These are phyloP conservation scores for Arabidopsis suecica DNA, from an alignment of 345 rosid genomes.

Conservation along the genomic window DNA sequence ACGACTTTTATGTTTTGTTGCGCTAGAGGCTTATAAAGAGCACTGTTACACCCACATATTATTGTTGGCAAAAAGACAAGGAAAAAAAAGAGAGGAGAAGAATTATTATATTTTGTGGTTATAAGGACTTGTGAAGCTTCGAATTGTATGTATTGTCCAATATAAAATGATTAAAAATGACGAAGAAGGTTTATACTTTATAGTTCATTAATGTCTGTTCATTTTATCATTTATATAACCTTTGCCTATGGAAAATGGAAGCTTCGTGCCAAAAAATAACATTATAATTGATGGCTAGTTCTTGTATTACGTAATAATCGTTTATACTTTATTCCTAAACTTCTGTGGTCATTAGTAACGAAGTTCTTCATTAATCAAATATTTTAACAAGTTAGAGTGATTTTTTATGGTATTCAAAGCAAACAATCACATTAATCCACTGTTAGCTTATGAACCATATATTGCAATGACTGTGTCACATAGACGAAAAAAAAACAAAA, in stretches of 20 bases:
- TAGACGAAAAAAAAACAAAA: too few species aligned
- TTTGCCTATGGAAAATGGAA: neutral
- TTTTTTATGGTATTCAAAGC: neutral
- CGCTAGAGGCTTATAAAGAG: neutral
- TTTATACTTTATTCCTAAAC: neutral
- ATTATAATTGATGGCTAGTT: constrained; percentile 14
- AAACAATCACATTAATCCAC: too few species aligned
- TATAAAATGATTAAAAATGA: neutral
- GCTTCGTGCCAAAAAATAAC: neutral
- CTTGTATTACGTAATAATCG: neutral
- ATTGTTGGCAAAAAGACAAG: neutral
- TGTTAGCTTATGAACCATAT: too few species aligned
- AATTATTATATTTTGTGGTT: constrained; percentile 13
- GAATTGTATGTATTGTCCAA: neutral
- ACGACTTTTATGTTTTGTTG: constrained; percentile 30
- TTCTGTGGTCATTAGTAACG: neutral
- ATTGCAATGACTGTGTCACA: too few species aligned
- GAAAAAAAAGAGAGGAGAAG: neutral
- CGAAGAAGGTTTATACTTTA: neutral
- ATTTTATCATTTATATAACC: too few species aligned
- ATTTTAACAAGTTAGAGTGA: neutral
- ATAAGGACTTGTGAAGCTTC: constrained; percentile 20
- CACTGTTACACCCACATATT: constrained; percentile 26
- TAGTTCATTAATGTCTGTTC: neutral
- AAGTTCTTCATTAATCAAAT: neutral